Percentiles rank a stretch among this genome's conserved stretches.
Evolutionary conservation across 1,284 basidiomycete species (phyloP).

Genomic region (Dichomitus squalens): DNA sequence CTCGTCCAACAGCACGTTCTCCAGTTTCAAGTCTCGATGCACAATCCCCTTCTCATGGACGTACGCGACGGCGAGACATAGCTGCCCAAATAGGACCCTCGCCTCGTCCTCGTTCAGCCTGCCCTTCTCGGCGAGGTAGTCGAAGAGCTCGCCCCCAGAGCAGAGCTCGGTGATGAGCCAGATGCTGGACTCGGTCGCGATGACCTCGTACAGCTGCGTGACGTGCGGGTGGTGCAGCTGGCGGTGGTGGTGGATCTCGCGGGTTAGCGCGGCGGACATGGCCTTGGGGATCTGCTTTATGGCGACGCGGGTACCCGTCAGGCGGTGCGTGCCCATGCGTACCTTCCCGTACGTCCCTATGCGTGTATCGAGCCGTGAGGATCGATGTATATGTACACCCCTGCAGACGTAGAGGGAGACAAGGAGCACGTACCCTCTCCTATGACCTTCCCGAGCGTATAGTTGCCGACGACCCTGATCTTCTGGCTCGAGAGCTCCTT

Average conservation of each 20-base stretch:
- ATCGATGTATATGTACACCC: neutral
- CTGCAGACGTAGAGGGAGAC: neutral
- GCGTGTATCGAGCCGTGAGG: neutral
- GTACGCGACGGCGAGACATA: conserved; percentile 95
- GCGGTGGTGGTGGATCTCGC: conserved; percentile 98
- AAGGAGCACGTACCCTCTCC: conserved; percentile 78
- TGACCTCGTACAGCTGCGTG: conserved; percentile 96
- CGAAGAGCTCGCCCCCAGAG: conserved; percentile 94
- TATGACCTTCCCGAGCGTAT: conserved; percentile 93
- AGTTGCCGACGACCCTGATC: conserved; percentile 92
- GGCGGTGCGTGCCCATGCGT: conserved; percentile 88
- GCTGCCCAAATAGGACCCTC: conserved; percentile 86
- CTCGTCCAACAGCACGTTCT: conserved; percentile 93
- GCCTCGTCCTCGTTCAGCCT: conserved; percentile 84
- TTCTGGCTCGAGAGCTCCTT: conserved; percentile 90
- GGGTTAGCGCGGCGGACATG: conserved; percentile 86
- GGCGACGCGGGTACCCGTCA: conserved; percentile 88
- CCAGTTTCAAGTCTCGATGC: conserved; percentile 94
- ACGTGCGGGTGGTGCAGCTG: conserved; percentile 94
- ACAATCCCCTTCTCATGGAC: conserved; percentile 91
- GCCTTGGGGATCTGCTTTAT: conserved; percentile 98
- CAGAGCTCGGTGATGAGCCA: conserved; percentile 99
- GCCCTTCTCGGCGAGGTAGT: conserved; percentile 95
- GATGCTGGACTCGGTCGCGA: conserved; percentile 93
- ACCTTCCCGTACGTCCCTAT: conserved; percentile 92